phyloP scores from a whole-genome alignment of 495 filamentous ascomycete genomes.

The Endocarpon pusillum region DNA sequence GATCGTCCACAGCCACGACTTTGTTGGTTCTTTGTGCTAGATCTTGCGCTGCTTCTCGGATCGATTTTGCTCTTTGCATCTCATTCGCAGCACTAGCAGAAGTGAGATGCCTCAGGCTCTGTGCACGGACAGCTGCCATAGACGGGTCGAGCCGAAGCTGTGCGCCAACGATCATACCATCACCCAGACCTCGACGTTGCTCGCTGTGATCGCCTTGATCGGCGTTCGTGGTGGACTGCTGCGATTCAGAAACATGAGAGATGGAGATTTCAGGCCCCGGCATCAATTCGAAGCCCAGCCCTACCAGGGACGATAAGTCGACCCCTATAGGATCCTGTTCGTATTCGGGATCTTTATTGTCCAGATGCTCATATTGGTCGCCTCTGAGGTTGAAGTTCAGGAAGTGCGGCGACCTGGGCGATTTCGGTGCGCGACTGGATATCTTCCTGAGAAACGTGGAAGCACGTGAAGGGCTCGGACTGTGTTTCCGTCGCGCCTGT shows the following conservation, averaged over 20 bases:
- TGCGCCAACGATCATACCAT: constrained; percentile 1
- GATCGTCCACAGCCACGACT: constrained; percentile 9
- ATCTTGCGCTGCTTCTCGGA: constrained; percentile 6
- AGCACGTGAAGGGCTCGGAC: too few relatives aligned
- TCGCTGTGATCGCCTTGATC: not conserved
- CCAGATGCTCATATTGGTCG: too few relatives aligned
- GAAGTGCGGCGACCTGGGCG: too few relatives aligned
- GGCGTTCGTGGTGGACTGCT: not conserved
- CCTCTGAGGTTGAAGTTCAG: too few relatives aligned
- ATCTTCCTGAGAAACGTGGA: too few relatives aligned
- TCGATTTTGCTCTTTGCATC: constrained; percentile 2
- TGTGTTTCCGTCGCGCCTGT: too few relatives aligned
- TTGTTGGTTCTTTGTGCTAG: constrained; percentile 6
- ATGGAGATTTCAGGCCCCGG: constrained; percentile 1
- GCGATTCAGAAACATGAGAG: not conserved
- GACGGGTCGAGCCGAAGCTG: not conserved
- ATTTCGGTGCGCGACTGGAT: too few relatives aligned
- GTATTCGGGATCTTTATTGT: too few relatives aligned
- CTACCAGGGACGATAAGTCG: constrained; percentile 11
- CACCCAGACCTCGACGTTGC: not conserved
- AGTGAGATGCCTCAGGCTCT: too few relatives aligned
- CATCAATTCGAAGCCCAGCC: constrained; percentile 1
- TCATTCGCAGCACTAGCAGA: not conserved
- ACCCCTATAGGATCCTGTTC: constrained; percentile 7
- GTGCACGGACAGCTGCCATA: not conserved